Conservation (phyloP, 441 rosid species). For the Rhodomyrtus psidioides region DNA sequence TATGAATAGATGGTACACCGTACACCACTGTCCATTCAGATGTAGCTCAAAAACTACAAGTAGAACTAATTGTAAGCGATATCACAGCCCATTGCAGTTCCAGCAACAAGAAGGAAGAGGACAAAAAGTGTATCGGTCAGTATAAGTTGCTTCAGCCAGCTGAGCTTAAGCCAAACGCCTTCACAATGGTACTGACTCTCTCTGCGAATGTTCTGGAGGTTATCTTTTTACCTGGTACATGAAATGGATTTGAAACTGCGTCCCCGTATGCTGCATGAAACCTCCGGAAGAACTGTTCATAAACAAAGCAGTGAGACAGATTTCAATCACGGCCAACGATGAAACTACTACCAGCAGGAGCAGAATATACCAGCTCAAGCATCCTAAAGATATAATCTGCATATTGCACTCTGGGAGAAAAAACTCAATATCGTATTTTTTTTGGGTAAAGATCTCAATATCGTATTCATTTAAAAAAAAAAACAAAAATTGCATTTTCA, state of each 20-base stretch:
- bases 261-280: slow-evolving; percentile 52
- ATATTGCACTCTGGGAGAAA: background rate
- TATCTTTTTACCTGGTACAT: slow-evolving; percentile 87
- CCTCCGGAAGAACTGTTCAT: background rate
- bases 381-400: background rate
- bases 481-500: too few species aligned
- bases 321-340: background rate
- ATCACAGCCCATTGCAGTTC: background rate
- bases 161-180: slow-evolving; percentile 74
- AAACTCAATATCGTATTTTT: too few species aligned
- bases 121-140: background rate
- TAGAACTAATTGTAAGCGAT: background rate
- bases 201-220: slow-evolving; percentile 78
- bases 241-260: slow-evolving; percentile 93
- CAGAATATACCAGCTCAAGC: background rate
- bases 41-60: background rate
- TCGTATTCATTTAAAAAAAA: too few species aligned
- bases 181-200: slow-evolving; percentile 72
- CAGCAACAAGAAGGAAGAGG: background rate
- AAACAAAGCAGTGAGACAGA: background rate
- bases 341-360: background rate
- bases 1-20: background rate
- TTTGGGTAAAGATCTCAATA: too few species aligned
- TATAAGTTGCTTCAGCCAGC: slow-evolving; percentile 12
- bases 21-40: background rate